phyloP scores from a whole-genome alignment of 345 rosid species.

The Isatis tinctoria region DNA sequence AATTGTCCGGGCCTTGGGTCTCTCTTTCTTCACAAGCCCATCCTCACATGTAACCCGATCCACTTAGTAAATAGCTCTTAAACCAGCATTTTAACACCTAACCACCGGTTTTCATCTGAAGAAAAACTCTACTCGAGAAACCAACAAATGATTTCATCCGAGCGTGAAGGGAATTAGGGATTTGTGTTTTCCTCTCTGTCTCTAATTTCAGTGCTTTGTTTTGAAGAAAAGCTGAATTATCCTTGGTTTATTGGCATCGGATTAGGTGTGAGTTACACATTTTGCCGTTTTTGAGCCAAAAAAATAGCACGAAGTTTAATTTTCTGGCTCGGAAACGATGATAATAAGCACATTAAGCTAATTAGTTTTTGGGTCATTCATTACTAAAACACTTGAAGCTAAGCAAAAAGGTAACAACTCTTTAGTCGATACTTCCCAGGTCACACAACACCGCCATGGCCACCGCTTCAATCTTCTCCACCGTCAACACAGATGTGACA shows the following conservation, averaged over 20 bases:
- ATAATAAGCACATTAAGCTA: not conserved
- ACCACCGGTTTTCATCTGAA: not conserved
- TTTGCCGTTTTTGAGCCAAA: constrained; percentile 3
- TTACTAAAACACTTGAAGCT: not conserved
- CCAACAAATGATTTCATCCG: no score
- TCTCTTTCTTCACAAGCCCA: not conserved
- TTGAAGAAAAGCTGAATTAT: no score
- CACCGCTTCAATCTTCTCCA: constrained; percentile 21
- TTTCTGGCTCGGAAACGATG: not conserved
- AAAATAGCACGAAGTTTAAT: constrained; percentile 12
- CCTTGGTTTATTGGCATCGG: not conserved
- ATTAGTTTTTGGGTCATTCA: not conserved
- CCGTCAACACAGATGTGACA: constrained; percentile 7
- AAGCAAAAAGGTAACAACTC: not conserved
- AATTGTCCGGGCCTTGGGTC: not conserved
- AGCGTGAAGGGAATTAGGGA: no score
- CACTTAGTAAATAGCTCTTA: not conserved
- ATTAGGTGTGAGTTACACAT: not conserved
- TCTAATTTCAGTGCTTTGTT: no score
- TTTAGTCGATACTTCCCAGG: constrained; percentile 25
- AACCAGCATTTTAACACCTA: not conserved
- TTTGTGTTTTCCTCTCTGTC: no score
- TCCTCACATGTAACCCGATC: not conserved
- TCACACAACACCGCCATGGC: constrained; percentile 16
- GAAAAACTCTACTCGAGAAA: no score